Evolutionary conservation across 495 filamentous ascomycete genomes (phyloP), one percentile per base, ranked within the genome.

Genomic region (Parathielavia appendiculata): DNA sequence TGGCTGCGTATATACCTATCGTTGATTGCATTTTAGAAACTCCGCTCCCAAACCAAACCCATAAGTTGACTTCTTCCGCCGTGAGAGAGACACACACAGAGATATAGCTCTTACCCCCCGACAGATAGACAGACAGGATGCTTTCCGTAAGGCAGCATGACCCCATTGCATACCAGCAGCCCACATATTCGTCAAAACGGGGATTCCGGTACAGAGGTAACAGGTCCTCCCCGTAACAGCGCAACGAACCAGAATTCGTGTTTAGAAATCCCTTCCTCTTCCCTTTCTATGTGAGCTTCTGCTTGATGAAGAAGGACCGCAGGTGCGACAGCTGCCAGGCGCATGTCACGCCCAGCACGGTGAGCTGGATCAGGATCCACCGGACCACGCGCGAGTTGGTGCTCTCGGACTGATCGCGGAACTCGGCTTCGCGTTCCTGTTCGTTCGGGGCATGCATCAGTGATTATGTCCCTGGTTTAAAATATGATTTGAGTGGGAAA

Each of bases 221-320:
- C 8, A 14, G 26, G 26, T 19, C 19, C 12, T n/a, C n/a, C 36
- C 50, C 23, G 19, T 10, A 50, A 4, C 32, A 35, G 4, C 19
- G 34, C 36, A 49, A 0, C 51, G 41, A 52, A n/a, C 13, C 23
- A 41, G 3, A 43, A 11, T 26, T 44, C 30, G n/a, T n/a, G n/a
- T 26, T 20, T 6, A 3, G 23, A 14, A 4, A 14, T 41, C 34
- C 13, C 13, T 7, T 23, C 14, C n/a, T 20, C 5, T 34, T 6
- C 46, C n/a, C 17, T 52, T 5, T 51, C 17, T 52, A 93, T 47
- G 93, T 97, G 68, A 98, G 81, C 79, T 98, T 98, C 78, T 98
- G 93, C 82, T 98, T 98, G 79, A 98, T 98, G 78, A 98, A 98
- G 80, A 98, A 98, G 22, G 89, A 87, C 55, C 93, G 80, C 54